A percentile compares a stretch with the other conserved stretches of the same genome.
These are phyloP conservation scores for Tetramitus jugosus DNA, from an alignment of 208 protist species.

Conservation along the genomic window DNA sequence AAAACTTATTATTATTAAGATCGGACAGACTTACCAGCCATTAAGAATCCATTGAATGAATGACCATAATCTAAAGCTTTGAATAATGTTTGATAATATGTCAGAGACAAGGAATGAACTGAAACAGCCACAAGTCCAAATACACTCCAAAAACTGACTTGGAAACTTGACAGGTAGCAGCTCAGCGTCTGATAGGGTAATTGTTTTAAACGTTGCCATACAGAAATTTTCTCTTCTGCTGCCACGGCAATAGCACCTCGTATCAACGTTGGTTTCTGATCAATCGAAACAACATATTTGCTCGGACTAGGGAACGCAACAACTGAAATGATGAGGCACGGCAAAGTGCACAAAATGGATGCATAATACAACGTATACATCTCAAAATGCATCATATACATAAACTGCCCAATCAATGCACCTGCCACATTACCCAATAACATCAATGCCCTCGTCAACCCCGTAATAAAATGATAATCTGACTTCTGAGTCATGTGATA, in stretches of 20 bases:
- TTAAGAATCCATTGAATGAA: not conserved
- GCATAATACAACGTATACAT: constrained; percentile 3
- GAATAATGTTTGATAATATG: constrained; percentile 11
- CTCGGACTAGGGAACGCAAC: not conserved
- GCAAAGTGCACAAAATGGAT: not conserved
- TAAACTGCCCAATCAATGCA: not conserved
- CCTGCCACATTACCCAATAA: not conserved
- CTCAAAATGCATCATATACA: not conserved
- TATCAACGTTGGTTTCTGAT: not conserved
- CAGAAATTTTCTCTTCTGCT: no score
- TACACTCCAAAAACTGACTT: constrained; percentile 6
- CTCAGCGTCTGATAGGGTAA: not conserved
- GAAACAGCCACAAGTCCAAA: not conserved
- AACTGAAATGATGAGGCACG: not conserved
- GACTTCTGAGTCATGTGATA: not conserved
- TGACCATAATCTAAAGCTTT: not conserved
- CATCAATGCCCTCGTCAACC: not conserved
- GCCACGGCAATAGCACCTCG: not conserved
- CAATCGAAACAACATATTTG: not conserved
- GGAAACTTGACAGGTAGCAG: not conserved
- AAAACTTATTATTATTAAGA: no score
- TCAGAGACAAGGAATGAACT: not conserved
- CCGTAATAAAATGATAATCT: not conserved
- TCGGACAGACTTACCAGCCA: no score
- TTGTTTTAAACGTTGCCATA: no score